Percentiles rank a stretch among this genome's conserved stretches.
These are phyloP conservation scores for Orbilia ellipsospora DNA, from an alignment of 2,329 filamentous ascomycete genomes.

Conservation along the genomic window DNA sequence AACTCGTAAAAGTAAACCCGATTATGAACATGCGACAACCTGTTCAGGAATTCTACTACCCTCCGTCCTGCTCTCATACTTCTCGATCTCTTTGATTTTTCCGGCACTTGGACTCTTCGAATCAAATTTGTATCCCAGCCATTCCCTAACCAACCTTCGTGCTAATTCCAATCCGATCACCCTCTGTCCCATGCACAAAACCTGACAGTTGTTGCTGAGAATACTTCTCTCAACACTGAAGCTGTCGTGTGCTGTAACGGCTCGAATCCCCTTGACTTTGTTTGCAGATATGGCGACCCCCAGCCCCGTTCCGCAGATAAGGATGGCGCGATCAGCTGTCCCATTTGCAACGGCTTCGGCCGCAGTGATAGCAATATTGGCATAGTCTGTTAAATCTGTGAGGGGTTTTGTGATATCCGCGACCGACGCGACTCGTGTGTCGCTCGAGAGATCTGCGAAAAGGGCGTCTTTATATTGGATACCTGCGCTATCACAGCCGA, in stretches of 20 bases:
- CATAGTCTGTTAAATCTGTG: constrained; percentile 59
- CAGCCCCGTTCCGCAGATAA: constrained; percentile 87
- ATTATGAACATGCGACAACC: constrained; percentile 21
- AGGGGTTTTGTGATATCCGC: constrained; percentile 45
- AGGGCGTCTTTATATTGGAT: constrained; percentile 54
- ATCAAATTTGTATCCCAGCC: constrained; percentile 73
- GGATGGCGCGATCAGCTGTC: constrained; percentile 78
- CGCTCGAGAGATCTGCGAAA: constrained; percentile 29
- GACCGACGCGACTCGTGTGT: constrained; percentile 34
- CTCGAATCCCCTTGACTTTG: constrained; percentile 83
- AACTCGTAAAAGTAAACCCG: too few relatives aligned
- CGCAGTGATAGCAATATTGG: constrained; percentile 38
- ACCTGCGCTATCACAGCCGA: constrained; percentile 45
- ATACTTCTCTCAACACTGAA: constrained; percentile 85
- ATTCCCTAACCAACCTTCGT: constrained; percentile 79
- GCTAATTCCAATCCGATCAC: constrained; percentile 85
- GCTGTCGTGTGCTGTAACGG: constrained; percentile 88
- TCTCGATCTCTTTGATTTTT: constrained; percentile 50
- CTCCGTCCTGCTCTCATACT: constrained; percentile 36
- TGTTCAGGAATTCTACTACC: constrained; percentile 6
- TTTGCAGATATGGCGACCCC: constrained; percentile 90
- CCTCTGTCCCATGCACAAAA: constrained; percentile 85
- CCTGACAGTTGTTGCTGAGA: constrained; percentile 86
- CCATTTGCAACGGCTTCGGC: constrained; percentile 70
- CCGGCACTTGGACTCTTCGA: constrained; percentile 34